Conservation (phyloP, 225 moss, liverwort and hornwort species). For the Neckera pumila region DNA sequence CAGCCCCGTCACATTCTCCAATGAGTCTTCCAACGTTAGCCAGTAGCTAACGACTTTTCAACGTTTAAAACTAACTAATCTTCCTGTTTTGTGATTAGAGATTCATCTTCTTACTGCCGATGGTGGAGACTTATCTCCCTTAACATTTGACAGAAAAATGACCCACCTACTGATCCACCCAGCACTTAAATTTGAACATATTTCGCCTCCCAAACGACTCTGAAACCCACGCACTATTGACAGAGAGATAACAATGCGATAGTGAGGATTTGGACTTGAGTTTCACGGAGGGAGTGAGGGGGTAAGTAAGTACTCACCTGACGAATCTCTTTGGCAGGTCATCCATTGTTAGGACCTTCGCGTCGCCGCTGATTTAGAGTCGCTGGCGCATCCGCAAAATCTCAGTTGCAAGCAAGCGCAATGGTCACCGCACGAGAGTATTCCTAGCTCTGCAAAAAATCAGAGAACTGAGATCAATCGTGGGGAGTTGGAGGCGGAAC, state of each 20-base stretch:
- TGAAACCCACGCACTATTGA: background rate
- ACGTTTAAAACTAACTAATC: background rate
- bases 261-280: background rate
- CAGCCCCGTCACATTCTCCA: background rate
- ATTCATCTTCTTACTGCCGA: background rate
- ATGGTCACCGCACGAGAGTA: background rate
- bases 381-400: background rate
- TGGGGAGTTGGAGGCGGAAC: background rate
- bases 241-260: background rate
- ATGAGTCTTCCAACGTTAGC: background rate
- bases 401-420: background rate
- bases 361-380: background rate
- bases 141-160: background rate
- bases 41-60: background rate
- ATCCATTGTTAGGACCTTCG: slow-evolving; percentile 13
- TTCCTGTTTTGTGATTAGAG: background rate
- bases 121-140: background rate
- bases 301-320: background rate
- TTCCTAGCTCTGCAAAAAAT: background rate
- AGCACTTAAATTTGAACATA: background rate
- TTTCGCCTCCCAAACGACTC: background rate
- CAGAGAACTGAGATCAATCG: background rate
- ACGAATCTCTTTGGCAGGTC: slow-evolving; percentile 19
- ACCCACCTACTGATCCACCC: background rate
- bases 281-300: background rate